Evolutionary conservation across 116 monocot species (phyloP), one percentile per base, ranked within the genome.

Genomic region (Dioscorea cayenensis): DNA sequence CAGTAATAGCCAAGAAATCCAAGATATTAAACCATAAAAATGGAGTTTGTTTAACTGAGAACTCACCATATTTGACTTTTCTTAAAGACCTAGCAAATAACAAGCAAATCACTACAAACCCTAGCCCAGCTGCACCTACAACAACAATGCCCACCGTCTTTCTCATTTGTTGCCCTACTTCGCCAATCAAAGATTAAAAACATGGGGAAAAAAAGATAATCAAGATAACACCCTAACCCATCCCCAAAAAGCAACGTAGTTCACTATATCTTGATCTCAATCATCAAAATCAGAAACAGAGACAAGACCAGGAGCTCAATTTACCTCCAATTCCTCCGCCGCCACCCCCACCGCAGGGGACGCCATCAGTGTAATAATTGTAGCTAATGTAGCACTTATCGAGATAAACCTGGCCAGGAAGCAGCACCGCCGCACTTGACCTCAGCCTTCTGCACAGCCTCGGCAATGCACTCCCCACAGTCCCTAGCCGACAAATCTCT

Each of bases 91-190:
- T 86, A 43, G 81, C 86, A 66, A 96, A 96, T 1, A 96, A 86
- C 71, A 92, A 75, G 81, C 87, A 92, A 61, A 90, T 92, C 52
- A 96, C 81, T 48, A 96, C 32, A 76, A 96, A 96, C 51, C 86
- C 96, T 14, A 92, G 63, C 14, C 86, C 96, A 48, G 89, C 96
- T 18, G 90, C 96, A 20, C 85, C 92, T 22, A 92, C 96, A 12
- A 96, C 85, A 25, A 96, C 92, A 58, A 96, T 96, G 51, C 92
- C 96, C 77, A 96, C 92, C 10, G 92, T 96, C 79, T 90, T 96
- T 71, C 77, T 85, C 66, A 92, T 96, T 49, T 87, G 84, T 70
- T 82, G 87, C 66, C 95, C 95, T 95, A 78, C 28, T 66, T 62
- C 51, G 23, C 22, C 25, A 21, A 62, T 11, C 10, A 20, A 63